These are phyloP conservation scores for Apiospora pterosperma DNA, from an alignment of 2,329 filamentous ascomycete species.

Conservation along the genomic window DNA sequence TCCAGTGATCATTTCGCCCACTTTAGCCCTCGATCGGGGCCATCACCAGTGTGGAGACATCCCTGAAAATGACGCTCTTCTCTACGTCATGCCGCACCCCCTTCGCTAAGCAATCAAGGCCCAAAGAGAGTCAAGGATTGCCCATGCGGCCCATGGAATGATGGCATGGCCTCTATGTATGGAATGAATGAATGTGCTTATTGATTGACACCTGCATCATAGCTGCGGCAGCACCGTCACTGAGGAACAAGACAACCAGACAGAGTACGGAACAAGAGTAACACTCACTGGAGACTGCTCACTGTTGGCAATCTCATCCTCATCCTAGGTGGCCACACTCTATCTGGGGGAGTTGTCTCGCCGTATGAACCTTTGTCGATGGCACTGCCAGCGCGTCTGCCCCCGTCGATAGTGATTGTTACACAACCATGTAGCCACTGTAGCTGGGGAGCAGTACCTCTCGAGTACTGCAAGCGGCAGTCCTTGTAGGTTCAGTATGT, in stretches of 20 bases:
- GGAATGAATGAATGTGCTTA: background rate
- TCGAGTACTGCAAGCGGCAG: background rate
- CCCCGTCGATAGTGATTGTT: no score
- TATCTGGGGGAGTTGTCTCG: background rate
- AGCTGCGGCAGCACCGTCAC: background rate
- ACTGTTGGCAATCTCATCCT: no score
- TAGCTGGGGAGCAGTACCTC: background rate
- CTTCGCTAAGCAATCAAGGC: conserved; percentile 5
- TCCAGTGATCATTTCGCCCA: background rate
- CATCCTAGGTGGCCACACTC: no score
- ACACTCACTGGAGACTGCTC: no score
- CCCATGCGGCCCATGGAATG: background rate
- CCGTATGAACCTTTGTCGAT: background rate
- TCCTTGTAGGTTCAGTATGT: background rate
- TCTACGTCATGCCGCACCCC: conserved; percentile 4
- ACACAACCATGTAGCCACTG: background rate
- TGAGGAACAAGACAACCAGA: background rate
- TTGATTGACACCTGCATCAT: background rate
- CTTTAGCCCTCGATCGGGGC: background rate
- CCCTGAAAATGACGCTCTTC: conserved; percentile 2
- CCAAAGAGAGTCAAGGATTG: background rate
- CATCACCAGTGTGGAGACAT: background rate
- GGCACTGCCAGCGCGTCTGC: no score
- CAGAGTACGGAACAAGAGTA: no score
- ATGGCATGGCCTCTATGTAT: background rate